Base-by-base conservation (phyloP, 1,139 yeast species). In the Sugiyamaella neomexicana region DNA sequence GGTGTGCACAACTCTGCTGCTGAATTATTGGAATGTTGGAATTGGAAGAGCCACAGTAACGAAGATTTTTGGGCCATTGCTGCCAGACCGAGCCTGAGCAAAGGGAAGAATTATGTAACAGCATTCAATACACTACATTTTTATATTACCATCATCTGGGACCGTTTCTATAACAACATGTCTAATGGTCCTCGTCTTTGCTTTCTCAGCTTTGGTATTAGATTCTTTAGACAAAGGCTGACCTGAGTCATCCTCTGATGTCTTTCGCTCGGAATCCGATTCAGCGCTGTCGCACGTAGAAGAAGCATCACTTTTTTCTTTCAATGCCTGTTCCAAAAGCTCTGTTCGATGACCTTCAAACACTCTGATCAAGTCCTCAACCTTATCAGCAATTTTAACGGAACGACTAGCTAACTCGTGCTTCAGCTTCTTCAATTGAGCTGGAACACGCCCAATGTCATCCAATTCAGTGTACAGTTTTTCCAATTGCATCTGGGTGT, bases 101-200 rank as follows among this genome's bases (percentile, higher is more conserved):
- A 20, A 3, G 13, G 12, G 13, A 7, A 4, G 4, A 31, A 7
- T 10, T 31, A n/a, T 3, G 25, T 6, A 39, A 20, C 25, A 20
- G n/a, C n/a, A n/a, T n/a, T 20, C 25, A 6, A 12, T 15, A 4
- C n/a, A 41, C 7, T 20, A 20, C 4, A 42, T 12, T 6, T 13
- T 27, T 5, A 56, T 58, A 34, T 58, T 59, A 46, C 57, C 54
- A 20, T 64, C 67, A 51, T 64, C 67, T 8, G 60, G 60, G n/a
- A 64, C 64, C 1, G 60, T 55, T 42, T 64, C 67, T n/a, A 64
- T 57, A 2, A 57, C 55, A 10, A 63, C 66, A 17, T 53, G 55
- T 27, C 66, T 46, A 10, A 54, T 38, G 32, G 40, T 51, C 46
- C 44, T 50, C 8, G 50, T 42, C 9, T 49, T 41, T n/a, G 45